These are phyloP conservation scores for Polyplosphaeria fusca DNA, from an alignment of 495 filamentous ascomycete species.

Conservation along the genomic window DNA sequence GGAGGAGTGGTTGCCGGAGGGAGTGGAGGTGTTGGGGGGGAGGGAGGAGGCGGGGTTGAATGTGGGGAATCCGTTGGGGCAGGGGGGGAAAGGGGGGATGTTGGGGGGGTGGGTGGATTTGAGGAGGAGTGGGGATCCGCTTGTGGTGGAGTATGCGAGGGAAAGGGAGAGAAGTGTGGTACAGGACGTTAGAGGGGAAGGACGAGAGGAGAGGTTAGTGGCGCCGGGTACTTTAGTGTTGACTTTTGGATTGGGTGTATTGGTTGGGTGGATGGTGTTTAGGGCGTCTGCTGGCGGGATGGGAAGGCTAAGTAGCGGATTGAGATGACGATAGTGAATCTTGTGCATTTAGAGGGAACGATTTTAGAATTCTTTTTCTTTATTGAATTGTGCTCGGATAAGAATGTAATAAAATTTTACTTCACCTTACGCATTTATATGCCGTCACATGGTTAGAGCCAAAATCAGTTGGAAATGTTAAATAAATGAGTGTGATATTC, in stretches of 20 bases:
- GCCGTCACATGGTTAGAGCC: no score
- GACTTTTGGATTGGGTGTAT: background rate
- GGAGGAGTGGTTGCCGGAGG: slow-evolving; percentile 8
- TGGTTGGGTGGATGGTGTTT: background rate
- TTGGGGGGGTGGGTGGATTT: slow-evolving; percentile 24
- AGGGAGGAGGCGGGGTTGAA: slow-evolving; percentile 2
- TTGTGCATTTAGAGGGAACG: no score
- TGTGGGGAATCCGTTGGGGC: slow-evolving; percentile 19
- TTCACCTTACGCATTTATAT: no score
- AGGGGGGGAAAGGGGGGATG: slow-evolving; percentile 5
- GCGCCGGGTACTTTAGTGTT: background rate
- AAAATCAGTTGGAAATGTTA: no score
- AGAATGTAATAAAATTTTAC: no score
- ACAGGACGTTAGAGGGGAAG: background rate
- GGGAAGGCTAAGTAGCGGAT: background rate
- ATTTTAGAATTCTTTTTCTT: no score
- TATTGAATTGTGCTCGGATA: no score
- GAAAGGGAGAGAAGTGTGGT: background rate
- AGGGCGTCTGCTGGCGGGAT: background rate
- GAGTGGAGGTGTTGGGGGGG: background rate
- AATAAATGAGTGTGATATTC: no score
- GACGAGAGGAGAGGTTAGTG: background rate
- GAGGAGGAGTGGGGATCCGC: slow-evolving; percentile 8
- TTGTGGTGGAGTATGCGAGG: slow-evolving; percentile 7
- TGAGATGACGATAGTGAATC: background rate